Evolutionary conservation across 495 filamentous ascomycete species (phyloP).

Genomic region (Neurospora sp.): DNA sequence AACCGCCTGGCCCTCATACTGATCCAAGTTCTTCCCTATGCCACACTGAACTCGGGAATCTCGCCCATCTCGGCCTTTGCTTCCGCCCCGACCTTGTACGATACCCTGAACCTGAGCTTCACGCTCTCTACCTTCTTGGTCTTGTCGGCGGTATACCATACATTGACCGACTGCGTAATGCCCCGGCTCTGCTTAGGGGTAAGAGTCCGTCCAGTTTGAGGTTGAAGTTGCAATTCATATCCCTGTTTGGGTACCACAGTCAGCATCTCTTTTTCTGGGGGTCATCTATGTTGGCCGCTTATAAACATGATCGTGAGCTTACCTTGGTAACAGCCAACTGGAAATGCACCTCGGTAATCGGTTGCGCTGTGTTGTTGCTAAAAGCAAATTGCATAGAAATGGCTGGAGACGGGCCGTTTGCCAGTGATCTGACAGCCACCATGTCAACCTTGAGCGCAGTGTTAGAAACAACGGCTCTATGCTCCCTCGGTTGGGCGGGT

Average conservation of each 20-base stretch:
- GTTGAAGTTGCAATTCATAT: constrained; percentile 69
- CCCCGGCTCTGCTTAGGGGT: constrained; percentile 62
- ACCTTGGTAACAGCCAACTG: constrained; percentile 92
- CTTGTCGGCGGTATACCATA: constrained; percentile 56
- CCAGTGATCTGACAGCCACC: constrained; percentile 30
- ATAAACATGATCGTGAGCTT: constrained; percentile 10
- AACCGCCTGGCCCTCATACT: not conserved
- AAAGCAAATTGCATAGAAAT: constrained; percentile 61
- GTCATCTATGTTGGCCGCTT: not conserved
- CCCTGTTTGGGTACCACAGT: constrained; percentile 36
- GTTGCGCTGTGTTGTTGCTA: constrained; percentile 63
- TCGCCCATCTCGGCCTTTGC: constrained; percentile 70
- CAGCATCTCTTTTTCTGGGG: not conserved
- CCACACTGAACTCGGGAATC: constrained; percentile 72
- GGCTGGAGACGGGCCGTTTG: constrained; percentile 33
- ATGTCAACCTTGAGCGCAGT: constrained; percentile 43
- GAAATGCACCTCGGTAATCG: constrained; percentile 73
- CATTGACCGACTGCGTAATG: constrained; percentile 71
- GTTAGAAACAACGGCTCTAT: constrained; percentile 38
- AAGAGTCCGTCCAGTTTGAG: constrained; percentile 70
- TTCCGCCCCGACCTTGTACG: constrained; percentile 60
- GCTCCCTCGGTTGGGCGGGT: constrained; percentile 28
- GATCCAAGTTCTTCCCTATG: constrained; percentile 13
- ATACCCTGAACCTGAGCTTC: constrained; percentile 80
- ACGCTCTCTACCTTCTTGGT: constrained; percentile 60